Conservation (phyloP, 192 early-diverging fungal genomes). For the Rhizophlyctis rosea region DNA sequence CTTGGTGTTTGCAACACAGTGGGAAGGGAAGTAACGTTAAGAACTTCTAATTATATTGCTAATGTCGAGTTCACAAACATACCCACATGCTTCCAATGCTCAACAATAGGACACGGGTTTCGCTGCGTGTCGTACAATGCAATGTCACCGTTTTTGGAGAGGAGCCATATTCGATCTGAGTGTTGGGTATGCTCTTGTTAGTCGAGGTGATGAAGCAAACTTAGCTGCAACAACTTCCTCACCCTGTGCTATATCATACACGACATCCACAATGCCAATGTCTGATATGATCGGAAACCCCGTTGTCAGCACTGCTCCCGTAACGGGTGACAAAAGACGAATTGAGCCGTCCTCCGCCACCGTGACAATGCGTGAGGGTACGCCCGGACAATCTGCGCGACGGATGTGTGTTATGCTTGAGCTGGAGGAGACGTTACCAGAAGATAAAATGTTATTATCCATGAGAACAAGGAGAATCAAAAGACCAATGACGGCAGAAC, state of each 20-base stretch:
- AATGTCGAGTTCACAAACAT: neutral
- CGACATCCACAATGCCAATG: constrained; percentile 17
- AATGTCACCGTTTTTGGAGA: constrained; percentile 39
- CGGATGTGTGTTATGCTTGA: constrained; percentile 18
- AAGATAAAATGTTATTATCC: neutral
- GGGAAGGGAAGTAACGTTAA: too few species aligned
- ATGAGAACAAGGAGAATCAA: constrained; percentile 1
- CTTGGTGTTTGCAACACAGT: too few species aligned
- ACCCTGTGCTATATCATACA: constrained; percentile 43
- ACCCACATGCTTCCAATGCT: constrained; percentile 28
- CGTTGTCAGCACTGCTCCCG: constrained; percentile 39
- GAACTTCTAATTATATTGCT: neutral
- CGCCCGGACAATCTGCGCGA: constrained; percentile 11
- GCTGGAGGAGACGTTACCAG: neutral
- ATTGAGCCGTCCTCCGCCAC: constrained; percentile 41
- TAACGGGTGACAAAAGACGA: constrained; percentile 42
- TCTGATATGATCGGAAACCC: constrained; percentile 49
- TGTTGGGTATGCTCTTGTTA: too few species aligned
- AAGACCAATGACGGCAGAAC: too few species aligned
- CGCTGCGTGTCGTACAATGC: constrained; percentile 35
- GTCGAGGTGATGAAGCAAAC: too few species aligned
- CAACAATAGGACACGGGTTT: constrained; percentile 43
- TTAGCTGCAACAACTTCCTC: too few species aligned
- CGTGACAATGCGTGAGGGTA: constrained; percentile 38
- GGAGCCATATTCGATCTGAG: constrained; percentile 41